Base-by-base conservation (phyloP, 371 early-diverging fungal species). In the Lichtheimia ramosa region DNA sequence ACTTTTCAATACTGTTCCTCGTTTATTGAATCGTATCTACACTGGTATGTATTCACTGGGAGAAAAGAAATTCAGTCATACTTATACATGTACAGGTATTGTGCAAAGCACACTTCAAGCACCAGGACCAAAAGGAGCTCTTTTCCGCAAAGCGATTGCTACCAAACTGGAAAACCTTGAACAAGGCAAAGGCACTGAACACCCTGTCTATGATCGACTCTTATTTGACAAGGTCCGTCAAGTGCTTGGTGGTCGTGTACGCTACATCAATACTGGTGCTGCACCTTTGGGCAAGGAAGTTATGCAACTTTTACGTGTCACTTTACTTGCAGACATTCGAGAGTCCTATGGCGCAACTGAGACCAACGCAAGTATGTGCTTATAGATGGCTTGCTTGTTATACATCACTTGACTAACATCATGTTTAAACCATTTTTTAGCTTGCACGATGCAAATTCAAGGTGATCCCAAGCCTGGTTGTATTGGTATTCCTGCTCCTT, bases 261-360 rank as follows among this genome's bases (percentile, higher is more conserved):
- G 85, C 49, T 58, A 84, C 48, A 89, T 97, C 63, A 61, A 92
- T 25, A 87, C 89, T 1, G 92, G 96, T 7, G 89, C 93, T 25
- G 99, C 99, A n/a, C 98, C 99, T 3, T 87, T 99, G 27, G 83
- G 86, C 40, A 67, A 78, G 5, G 91, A 95, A 13, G 88, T 93
- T 10, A 65, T 98, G 70, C 81, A 86, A 60, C 99, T 98, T 79
- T 62, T 98, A 49, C 90, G 96, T 24, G 85, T 95, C 39, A 84
- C 85, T 15, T 89, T 99, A 48, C 75, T 81, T 48, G 71, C 76
- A 41, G 76, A 81, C 4, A 75, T 90, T 12, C 46, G 70, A 21
- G 89, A 92, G 62, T 97, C 56, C 3, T 99, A 96, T 70, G 99
- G 99, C 2, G 81, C 88, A 54, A 95, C 96, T 5, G 96, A 97